Evolutionary conservation across 352 stramenopile species (phyloP), one percentile per base, ranked within the genome.

Genomic region (Phytophthora rubi): DNA sequence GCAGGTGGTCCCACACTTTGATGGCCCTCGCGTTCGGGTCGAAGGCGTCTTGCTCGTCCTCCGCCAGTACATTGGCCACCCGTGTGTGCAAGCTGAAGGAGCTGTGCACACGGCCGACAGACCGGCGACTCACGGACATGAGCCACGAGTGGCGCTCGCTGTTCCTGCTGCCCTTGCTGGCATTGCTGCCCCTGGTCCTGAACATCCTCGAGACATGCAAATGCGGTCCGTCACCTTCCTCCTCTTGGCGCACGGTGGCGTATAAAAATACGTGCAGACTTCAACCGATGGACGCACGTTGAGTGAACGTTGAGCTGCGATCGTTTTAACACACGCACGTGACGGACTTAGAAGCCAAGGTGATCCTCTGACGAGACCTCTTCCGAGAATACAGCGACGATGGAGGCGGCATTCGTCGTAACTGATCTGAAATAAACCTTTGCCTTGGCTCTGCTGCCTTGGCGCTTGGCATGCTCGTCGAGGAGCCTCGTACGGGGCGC

Each of bases 21-120:
- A 52, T 52, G 45, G 45, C n/a, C 18, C n/a, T 52, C 8, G 45
- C 16, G 28, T 52, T 52, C 39, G 45, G 45, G 45, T 52, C 45
- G 45, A 52, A 52, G 45, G 45, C 45, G 18, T 52, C 45, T 26
- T 52, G 45, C 8, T 12, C n/a, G 45, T 52, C 45, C 13, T 52
- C 45, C 9, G n/a, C 45, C 18, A 52, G 10, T 10, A 52, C 45
- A 12, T 52, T 23, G 16, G 45, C 45, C 45, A 52, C 6, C 12
- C 45, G 45, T 6, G 45, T 52, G 18, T 52, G 45, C 45, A 52
- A 30, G 10, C 45, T 52, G 45, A 52, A 52, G 18, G 45, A 52
- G 45, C 45, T 52, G 45, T 52, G 45, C n/a, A 52, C 45, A 8
- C 45, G 9, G 45, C 45, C 45, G 45, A 52, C 45, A 0, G 45